Evolutionary conservation across 2,329 filamentous ascomycete genomes (phyloP).

Genomic region (Ascocoryne sarcoides): DNA sequence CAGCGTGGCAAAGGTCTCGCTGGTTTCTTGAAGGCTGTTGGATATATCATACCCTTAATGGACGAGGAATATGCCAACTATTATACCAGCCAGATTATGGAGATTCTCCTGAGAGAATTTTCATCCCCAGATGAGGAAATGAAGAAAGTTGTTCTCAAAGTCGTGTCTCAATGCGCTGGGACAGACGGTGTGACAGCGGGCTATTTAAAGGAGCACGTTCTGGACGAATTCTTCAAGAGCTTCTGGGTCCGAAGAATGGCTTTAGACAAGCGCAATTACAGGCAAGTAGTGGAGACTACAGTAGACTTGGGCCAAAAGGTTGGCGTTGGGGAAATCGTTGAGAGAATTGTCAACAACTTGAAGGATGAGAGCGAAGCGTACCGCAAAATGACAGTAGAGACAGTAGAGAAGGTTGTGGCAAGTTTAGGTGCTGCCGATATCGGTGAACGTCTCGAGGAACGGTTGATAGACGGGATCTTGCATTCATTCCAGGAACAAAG

Average conservation of each 20-base stretch:
- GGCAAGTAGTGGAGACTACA: constrained; percentile 95
- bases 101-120: constrained; percentile 92
- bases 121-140: constrained; percentile 97
- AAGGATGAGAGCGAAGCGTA: constrained; percentile 98
- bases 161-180: constrained; percentile 88
- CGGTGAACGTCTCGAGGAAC: constrained; percentile 82
- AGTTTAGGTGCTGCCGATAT: constrained; percentile 91
- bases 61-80: constrained; percentile 99
- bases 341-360: constrained; percentile 86
- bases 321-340: constrained; percentile 90
- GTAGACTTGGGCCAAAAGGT: constrained; percentile 97
- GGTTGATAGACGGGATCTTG: constrained; percentile 88
- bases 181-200: constrained; percentile 91
- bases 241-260: constrained; percentile 99
- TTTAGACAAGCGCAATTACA: constrained; percentile 92
- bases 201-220: constrained; percentile 90
- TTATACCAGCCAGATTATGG: constrained; percentile 98
- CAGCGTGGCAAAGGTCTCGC: constrained; percentile 94
- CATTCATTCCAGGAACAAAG: constrained; percentile 97
- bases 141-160: constrained; percentile 98
- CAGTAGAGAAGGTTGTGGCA: constrained; percentile 91
- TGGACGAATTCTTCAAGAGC: constrained; percentile 96
- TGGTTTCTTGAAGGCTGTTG: constrained; percentile 93
- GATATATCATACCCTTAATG: constrained; percentile 97
- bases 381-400: constrained; percentile 98